phyloP scores from a whole-genome alignment of 2,329 filamentous ascomycete species.

The Trichoderma gracile region DNA sequence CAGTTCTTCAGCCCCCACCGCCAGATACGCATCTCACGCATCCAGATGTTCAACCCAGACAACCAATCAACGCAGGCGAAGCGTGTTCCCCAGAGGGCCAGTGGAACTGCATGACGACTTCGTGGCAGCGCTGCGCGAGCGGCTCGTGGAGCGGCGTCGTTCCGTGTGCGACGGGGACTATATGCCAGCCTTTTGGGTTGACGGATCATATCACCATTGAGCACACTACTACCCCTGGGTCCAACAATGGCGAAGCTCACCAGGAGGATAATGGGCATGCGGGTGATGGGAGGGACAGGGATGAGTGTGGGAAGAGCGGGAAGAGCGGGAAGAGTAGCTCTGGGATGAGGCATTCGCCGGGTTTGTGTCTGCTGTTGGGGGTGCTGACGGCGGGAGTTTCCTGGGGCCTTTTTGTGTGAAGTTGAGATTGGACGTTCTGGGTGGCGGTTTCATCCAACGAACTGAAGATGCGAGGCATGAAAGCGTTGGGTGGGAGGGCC shows the following conservation, averaged over 20 bases:
- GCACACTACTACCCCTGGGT: slow-evolving; percentile 32
- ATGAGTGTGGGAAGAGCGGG: neutral
- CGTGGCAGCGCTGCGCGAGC: slow-evolving; percentile 53
- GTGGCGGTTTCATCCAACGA: too few species aligned
- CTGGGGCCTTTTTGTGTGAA: neutral
- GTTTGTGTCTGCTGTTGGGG: neutral
- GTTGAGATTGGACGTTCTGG: neutral
- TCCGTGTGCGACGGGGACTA: slow-evolving; percentile 47
- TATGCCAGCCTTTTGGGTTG: slow-evolving; percentile 47
- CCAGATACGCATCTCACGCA: too few species aligned
- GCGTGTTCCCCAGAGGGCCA: slow-evolving; percentile 50
- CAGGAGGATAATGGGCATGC: neutral
- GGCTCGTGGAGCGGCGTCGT: slow-evolving; percentile 51
- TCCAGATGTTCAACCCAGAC: neutral
- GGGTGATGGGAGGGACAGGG: neutral
- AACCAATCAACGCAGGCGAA: slow-evolving; percentile 34
- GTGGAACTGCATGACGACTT: slow-evolving; percentile 55
- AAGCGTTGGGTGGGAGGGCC: too few species aligned
- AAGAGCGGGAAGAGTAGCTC: slow-evolving; percentile 8
- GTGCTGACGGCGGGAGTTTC: neutral
- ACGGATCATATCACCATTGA: slow-evolving; percentile 44
- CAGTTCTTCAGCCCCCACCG: neutral
- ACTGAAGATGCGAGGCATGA: neutral
- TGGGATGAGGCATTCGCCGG: neutral
- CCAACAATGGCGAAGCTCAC: slow-evolving; percentile 15